Conservation (phyloP, 768 basidiomycete species). For the Russula emetica region DNA sequence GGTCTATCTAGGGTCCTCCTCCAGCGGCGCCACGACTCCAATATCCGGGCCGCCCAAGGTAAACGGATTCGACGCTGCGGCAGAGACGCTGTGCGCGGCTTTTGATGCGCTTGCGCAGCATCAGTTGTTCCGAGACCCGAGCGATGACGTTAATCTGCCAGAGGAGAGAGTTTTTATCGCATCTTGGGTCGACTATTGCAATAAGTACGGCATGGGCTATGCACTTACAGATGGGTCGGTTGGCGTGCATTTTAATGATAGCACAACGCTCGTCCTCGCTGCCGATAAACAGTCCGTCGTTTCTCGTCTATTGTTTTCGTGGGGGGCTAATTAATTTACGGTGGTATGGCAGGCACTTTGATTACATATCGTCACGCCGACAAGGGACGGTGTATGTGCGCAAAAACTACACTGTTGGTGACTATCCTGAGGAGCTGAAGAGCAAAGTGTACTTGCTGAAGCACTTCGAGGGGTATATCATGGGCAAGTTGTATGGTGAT, state of each 20-base stretch:
- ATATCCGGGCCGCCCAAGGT: slow-evolving; percentile 34
- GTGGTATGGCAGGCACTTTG: slow-evolving; percentile 62
- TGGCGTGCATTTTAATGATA: slow-evolving; percentile 96
- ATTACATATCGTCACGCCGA: slow-evolving; percentile 72
- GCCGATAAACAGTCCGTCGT: slow-evolving; percentile 77
- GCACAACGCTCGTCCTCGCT: slow-evolving; percentile 77
- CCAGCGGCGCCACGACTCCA: slow-evolving; percentile 30
- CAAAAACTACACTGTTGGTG: slow-evolving; percentile 62
- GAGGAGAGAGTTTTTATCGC: slow-evolving; percentile 87
- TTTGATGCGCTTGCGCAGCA: slow-evolving; percentile 66
- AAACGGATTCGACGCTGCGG: slow-evolving; percentile 66
- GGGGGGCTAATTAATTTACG: slow-evolving; percentile 3
- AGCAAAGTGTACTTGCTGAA: slow-evolving; percentile 89
- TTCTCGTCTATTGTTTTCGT: neutral
- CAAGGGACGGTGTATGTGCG: slow-evolving; percentile 65
- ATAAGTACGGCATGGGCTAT: slow-evolving; percentile 99
- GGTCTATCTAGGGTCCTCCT: slow-evolving; percentile 2
- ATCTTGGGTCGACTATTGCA: slow-evolving; percentile 99
- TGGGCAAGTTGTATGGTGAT: slow-evolving; percentile 81
- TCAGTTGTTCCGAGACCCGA: slow-evolving; percentile 62
- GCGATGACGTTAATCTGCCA: slow-evolving; percentile 47
- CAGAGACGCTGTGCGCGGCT: slow-evolving; percentile 48
- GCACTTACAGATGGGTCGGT: slow-evolving; percentile 93
- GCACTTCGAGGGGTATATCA: slow-evolving; percentile 93
- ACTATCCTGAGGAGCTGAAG: slow-evolving; percentile 78